Percentiles rank a stretch among this genome's conserved stretches.
These are phyloP conservation scores for Rauvolfia tetraphylla DNA, from an alignment of 257 asterid genomes.

Conservation along the genomic window DNA sequence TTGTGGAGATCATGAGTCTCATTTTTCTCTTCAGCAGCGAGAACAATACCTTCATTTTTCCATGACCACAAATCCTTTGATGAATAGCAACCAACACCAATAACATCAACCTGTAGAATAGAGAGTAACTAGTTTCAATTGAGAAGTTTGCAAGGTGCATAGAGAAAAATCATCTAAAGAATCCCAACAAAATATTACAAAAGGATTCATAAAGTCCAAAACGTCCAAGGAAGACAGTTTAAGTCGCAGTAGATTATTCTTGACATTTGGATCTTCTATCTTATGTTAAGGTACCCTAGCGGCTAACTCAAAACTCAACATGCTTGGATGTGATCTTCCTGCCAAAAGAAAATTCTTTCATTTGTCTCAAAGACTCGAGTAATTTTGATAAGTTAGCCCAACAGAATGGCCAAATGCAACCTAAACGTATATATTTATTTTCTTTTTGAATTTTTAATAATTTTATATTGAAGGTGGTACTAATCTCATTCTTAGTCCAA, in stretches of 20 bases:
- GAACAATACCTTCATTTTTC: conserved; percentile 92
- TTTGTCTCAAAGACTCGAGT: not conserved
- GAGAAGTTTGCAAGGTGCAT: not conserved
- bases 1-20: conserved; percentile 84
- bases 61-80: conserved; percentile 92
- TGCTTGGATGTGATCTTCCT: not conserved
- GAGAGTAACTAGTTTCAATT: not conserved
- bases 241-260: not conserved
- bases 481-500: not conserved
- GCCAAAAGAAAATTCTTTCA: not conserved
- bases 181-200: not conserved
- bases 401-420: too few relatives aligned
- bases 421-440: not conserved
- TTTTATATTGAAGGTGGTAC: not conserved
- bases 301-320: not conserved
- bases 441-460: too few relatives aligned
- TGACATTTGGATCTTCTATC: not conserved
- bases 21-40: conserved; percentile 61
- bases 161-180: not conserved
- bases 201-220: not conserved
- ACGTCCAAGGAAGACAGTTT: not conserved
- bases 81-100: conserved; percentile 96
- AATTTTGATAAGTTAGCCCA: too few relatives aligned
- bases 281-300: not conserved
- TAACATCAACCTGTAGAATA: conserved; percentile 75